Conservation (phyloP, 352 stramenopile species). For the Aphanomyces stellatus region DNA sequence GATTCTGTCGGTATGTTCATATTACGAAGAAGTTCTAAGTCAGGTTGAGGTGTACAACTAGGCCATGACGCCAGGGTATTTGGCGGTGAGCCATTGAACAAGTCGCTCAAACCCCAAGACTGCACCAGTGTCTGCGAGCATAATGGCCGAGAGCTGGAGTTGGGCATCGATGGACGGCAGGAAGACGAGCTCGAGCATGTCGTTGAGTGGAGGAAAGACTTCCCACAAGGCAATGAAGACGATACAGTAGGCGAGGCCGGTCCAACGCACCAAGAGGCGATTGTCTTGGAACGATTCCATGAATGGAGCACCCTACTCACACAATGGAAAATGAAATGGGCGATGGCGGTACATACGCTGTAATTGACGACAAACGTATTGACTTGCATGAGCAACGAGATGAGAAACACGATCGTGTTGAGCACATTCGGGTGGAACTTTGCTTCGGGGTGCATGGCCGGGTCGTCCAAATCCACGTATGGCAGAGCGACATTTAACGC, state of each 20-base stretch:
- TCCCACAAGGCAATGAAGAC: conserved; percentile 28
- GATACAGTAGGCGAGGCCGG: conserved; percentile 26
- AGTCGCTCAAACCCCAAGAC: not conserved
- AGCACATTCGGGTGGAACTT: conserved; percentile 92
- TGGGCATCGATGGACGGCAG: not conserved
- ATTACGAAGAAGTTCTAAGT: too few species aligned
- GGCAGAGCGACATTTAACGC: conserved; percentile 41
- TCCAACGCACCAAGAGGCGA: conserved; percentile 29
- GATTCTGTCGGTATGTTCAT: too few species aligned
- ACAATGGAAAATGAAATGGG: not conserved
- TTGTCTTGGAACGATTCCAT: conserved; percentile 45
- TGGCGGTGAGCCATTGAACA: not conserved
- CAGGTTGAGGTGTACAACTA: too few species aligned
- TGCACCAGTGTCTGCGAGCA: not conserved
- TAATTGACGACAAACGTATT: conserved; percentile 52
- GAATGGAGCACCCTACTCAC: conserved; percentile 32
- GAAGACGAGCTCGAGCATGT: conserved; percentile 31
- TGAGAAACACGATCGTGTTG: conserved; percentile 92
- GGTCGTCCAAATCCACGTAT: conserved; percentile 49
- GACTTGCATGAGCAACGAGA: conserved; percentile 68
- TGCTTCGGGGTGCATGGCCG: conserved; percentile 52
- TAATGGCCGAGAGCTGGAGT: not conserved
- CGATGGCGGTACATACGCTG: not conserved
- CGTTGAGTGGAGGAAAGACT: conserved; percentile 28
- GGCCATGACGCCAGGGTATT: not conserved